Base-by-base conservation (phyloP, 176 grass and related monocot genomes). In the Musa troglodytarum region DNA sequence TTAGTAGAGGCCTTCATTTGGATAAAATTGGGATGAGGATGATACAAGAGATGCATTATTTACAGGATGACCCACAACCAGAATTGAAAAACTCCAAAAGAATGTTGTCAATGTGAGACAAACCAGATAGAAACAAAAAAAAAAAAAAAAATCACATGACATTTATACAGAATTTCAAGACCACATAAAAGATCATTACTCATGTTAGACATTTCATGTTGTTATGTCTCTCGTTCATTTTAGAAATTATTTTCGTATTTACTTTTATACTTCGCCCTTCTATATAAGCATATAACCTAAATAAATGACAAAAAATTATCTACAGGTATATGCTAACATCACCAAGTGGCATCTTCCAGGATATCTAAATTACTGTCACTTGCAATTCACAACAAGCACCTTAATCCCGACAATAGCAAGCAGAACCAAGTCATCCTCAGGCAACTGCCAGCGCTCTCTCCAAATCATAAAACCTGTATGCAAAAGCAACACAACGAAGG, bases 371-470 rank as follows among this genome's bases (percentile, higher is more conserved):
- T 52, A 11, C 16, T 71, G 15, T 52, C 43, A 51, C 20, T 19
- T 22, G 50, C 20, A 52, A n/a, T 51, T 20, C 10, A 71, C 50
- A 22, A 52, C 10, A 72, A 64, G 28, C 52, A 98, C 95, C 95
- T 98, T 98, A 68, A 98, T 94, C 49, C 95, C 90, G 1, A 93
- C 84, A 34, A 98, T 91, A 20, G 85, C 90, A 72, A 98, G 86
- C 63, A 98, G 70, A 65, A 91, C 83, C 34, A 98, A 43, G 22
- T 89, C 79, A 69, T 91, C 88, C 81, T 98, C 95, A 63, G 95
- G 95, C 28, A 99, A 82, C 69, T 78, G 26, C 95, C 95, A 99
- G 53, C 84, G 83, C 64, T 43, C 51, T 84, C 51, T 72, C 83
- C 68, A 91, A 78, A 57, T 81, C 86, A 62, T 66, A 78, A 10